These are phyloP conservation scores for Rhizopogon vinicolor DNA, from an alignment of 768 basidiomycete genomes.

Conservation along the genomic window DNA sequence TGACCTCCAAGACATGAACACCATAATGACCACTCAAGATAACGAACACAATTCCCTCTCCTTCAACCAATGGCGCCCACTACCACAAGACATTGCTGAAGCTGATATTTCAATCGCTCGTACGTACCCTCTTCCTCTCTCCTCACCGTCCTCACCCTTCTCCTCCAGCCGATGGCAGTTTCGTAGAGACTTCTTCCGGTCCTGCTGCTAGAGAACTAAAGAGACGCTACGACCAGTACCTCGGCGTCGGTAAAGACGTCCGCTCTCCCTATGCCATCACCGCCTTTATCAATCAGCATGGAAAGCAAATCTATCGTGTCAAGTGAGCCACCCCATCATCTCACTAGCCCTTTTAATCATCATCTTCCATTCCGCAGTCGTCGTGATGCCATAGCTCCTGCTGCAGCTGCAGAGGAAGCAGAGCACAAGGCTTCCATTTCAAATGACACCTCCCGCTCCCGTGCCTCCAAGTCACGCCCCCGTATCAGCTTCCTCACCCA, in stretches of 20 bases:
- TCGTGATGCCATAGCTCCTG: slow-evolving; percentile 60
- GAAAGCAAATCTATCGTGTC: slow-evolving; percentile 71
- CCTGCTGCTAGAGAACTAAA: slow-evolving; percentile 75
- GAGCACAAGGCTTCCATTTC: slow-evolving; percentile 33
- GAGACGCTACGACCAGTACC: slow-evolving; percentile 62
- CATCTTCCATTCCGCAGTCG: slow-evolving; percentile 32
- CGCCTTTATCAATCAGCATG: slow-evolving; percentile 78
- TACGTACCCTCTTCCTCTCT: slow-evolving; percentile 30
- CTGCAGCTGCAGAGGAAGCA: slow-evolving; percentile 42
- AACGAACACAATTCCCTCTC: no score
- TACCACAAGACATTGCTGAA: slow-evolving; percentile 47
- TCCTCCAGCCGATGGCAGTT: slow-evolving; percentile 61
- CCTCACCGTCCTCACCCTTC: neutral
- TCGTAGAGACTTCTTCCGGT: slow-evolving; percentile 77
- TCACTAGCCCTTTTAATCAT: no score
- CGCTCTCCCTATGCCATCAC: slow-evolving; percentile 81
- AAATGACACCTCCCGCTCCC: slow-evolving; percentile 33
- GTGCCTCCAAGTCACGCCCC: slow-evolving; percentile 46
- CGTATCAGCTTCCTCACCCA: slow-evolving; percentile 58
- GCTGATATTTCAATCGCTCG: slow-evolving; percentile 58
- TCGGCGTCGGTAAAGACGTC: slow-evolving; percentile 61
- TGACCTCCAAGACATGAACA: no score
- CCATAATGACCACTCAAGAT: no score
- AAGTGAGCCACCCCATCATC: slow-evolving; percentile 37
- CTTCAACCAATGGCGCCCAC: slow-evolving; percentile 31